phyloP scores from a whole-genome alignment of 2,329 filamentous ascomycete genomes.

The Fusarium sororula region DNA sequence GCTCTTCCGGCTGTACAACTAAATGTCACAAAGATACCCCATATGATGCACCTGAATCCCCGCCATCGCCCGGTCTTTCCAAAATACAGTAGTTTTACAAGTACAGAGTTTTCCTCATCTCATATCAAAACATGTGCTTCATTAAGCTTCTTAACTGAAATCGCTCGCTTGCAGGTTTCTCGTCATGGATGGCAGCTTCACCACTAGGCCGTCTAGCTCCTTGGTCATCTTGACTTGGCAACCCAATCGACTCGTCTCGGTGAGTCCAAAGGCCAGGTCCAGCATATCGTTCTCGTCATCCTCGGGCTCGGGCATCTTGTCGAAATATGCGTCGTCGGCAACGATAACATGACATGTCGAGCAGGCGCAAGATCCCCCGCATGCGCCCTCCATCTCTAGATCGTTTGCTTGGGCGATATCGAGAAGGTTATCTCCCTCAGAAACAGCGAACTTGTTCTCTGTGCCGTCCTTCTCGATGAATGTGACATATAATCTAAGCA shows the following conservation, averaged over 20 bases:
- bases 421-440: constrained; percentile 89
- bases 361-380: constrained; percentile 92
- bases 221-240: constrained; percentile 94
- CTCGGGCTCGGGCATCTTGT: constrained; percentile 79
- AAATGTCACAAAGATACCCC: constrained; percentile 45
- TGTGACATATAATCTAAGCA: constrained; percentile 79
- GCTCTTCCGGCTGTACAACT: constrained; percentile 38
- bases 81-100: constrained; percentile 42
- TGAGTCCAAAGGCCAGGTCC: constrained; percentile 88
- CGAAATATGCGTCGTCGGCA: constrained; percentile 75
- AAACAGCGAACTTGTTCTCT: constrained; percentile 79
- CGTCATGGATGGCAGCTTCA: constrained; percentile 91
- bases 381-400: constrained; percentile 98
- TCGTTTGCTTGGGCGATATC: constrained; percentile 96
- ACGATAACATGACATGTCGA: constrained; percentile 94
- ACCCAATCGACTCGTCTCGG: constrained; percentile 83
- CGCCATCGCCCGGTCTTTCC: constrained; percentile 35
- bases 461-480: constrained; percentile 92
- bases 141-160: constrained; percentile 62
- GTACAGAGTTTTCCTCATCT: constrained; percentile 31
- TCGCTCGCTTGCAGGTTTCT: constrained; percentile 95
- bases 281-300: constrained; percentile 92
- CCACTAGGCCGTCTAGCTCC: constrained; percentile 85
- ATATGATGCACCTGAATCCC: constrained; percentile 41
- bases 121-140: constrained; percentile 31